Evolutionary conservation across 2,329 filamentous ascomycete species (phyloP), one percentile per base, ranked within the genome.

Genomic region (Hymenoscyphus albidus): DNA sequence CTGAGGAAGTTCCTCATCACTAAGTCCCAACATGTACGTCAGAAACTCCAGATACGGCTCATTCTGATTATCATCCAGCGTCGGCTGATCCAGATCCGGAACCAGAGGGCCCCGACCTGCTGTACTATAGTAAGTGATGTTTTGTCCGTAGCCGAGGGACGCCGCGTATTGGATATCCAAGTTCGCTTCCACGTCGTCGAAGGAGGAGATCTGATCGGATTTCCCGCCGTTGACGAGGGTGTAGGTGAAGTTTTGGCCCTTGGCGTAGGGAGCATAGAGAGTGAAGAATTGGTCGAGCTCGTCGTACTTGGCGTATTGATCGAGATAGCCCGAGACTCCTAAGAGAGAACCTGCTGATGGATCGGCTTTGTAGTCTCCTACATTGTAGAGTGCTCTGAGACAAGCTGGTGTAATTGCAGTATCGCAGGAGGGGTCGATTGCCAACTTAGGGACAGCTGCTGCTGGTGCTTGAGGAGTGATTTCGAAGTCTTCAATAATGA

Each of bases 1-100:
- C 58, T 85, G 82, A 0, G 88, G 87, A 0, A 90, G 77, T 66
- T 75, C 67, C 10, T 77, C 65, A 66, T 83, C 76, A 27, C 74
- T 71, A 64, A 83, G 82, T 1, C 77, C 74, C 0, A 87, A 79
- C 1, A 89, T 74, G 73, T 85, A 83, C 59, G 83, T 80, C 4
- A 89, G 77, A 78, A 83, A 89, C 13, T 80, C 80, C 1, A 89
- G 77, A 73, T 89, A 90, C 0, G 87, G 87, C 76, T 91, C 88
- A 74, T 90, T 91, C 68, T 80, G 80, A 73, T 87, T 81, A 57
- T 84, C 79, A 0, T 81, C 78, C 32, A 77, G 74, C 76, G 78
- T 61, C 66, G 74, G 67, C 22, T 71, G 64, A n/a, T 78, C 68
- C 54, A 84, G 80, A 63, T 85, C 81, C 0, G 83, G 62, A 4